A percentile compares a stretch with the other conserved stretches of the same genome.
Conservation (phyloP, 2,329 filamentous ascomycete genomes). For the Diaporthe nobilis region DNA sequence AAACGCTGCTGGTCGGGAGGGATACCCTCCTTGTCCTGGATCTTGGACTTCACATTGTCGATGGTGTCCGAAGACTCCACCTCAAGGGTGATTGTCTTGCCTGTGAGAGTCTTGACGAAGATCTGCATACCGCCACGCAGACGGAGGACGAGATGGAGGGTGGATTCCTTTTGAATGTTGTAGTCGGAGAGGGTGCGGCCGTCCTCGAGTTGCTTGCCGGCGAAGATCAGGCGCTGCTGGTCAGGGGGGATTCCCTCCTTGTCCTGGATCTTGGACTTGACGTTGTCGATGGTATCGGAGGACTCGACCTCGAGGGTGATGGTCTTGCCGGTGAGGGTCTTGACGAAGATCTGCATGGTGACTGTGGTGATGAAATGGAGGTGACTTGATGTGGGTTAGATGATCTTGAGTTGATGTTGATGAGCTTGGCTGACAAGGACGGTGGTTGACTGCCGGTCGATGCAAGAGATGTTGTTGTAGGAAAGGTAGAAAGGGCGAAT, state of each 20-base stretch:
- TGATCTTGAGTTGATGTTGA: conserved; percentile 27
- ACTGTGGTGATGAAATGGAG: conserved; percentile 62
- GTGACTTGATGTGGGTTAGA: conserved; percentile 76
- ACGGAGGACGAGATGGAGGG: conserved; percentile 87
- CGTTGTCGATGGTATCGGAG: conserved; percentile 93
- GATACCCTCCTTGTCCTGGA: conserved; percentile 93
- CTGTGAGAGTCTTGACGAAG: conserved; percentile 88
- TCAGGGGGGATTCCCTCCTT: conserved; percentile 98
- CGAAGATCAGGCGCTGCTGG: conserved; percentile 96
- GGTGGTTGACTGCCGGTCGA: background rate
- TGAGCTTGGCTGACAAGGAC: background rate
- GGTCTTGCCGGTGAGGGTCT: conserved; percentile 93
- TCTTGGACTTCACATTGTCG: conserved; percentile 95
- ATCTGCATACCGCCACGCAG: conserved; percentile 93
- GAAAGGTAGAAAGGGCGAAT: background rate
- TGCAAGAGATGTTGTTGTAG: background rate
- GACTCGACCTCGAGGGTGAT: conserved; percentile 93
- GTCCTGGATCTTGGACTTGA: conserved; percentile 97
- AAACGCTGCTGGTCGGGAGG: conserved; percentile 95
- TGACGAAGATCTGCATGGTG: conserved; percentile 80
- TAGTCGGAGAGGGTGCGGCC: conserved; percentile 92
- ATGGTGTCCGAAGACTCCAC: conserved; percentile 92
- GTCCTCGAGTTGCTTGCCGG: conserved; percentile 96
- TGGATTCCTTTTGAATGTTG: conserved; percentile 96
- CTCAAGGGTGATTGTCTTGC: conserved; percentile 95